Conservation (phyloP, 2,329 filamentous ascomycete species). For the Talaromyces sp. region DNA sequence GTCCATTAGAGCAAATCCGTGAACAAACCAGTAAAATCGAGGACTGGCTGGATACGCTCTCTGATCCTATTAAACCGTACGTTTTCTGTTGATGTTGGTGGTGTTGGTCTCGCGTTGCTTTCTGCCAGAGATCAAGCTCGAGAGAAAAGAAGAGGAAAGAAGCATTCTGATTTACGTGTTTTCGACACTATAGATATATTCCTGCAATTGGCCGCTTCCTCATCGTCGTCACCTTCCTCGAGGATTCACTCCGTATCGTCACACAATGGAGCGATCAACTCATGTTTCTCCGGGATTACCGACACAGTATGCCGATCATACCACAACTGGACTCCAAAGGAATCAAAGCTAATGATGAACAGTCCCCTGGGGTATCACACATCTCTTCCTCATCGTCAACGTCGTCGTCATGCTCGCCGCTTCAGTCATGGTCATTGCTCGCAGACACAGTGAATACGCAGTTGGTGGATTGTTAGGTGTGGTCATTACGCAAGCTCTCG, state of each 20-base stretch:
- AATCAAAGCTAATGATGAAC: neutral
- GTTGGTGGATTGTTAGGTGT: constrained; percentile 87
- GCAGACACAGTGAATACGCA: constrained; percentile 90
- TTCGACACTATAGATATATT: constrained; percentile 68
- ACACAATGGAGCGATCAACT: constrained; percentile 98
- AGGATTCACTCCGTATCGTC: constrained; percentile 92
- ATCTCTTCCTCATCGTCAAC: constrained; percentile 88
- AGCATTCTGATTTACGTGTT: constrained; percentile 29
- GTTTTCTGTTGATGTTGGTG: neutral
- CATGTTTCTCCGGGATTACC: constrained; percentile 86
- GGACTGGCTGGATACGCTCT: constrained; percentile 80
- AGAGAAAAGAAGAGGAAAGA: constrained; percentile 31
- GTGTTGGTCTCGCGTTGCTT: neutral
- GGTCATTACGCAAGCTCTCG: constrained; percentile 88
- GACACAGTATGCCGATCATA: constrained; percentile 68
- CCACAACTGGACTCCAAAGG: constrained; percentile 7
- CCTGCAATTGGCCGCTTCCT: constrained; percentile 94
- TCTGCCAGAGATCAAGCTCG: constrained; percentile 16
- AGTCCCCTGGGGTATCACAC: constrained; percentile 88
- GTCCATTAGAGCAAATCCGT: constrained; percentile 81
- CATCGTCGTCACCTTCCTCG: constrained; percentile 97
- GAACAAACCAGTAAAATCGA: constrained; percentile 98
- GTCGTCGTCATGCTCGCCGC: constrained; percentile 82
- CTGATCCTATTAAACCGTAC: constrained; percentile 93
- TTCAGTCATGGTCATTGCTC: constrained; percentile 82